Conservation (phyloP, 257 asterid genomes). For the Nicotiana noctiflora region DNA sequence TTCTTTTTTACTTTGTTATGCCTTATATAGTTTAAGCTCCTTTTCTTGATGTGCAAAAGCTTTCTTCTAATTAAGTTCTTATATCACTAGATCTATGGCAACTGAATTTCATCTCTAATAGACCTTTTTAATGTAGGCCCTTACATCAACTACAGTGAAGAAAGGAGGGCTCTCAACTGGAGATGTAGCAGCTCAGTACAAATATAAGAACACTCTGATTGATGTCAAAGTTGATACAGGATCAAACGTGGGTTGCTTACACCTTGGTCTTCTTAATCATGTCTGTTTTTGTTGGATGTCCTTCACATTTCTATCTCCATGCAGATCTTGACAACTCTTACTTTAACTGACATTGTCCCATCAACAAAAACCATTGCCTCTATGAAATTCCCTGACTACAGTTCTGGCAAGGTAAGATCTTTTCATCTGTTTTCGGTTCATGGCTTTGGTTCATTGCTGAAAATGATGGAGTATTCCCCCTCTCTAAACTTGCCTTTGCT, state of each 20-base stretch:
- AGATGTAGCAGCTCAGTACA: conserved; percentile 65
- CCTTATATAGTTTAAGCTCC: neutral
- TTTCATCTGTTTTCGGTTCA: neutral
- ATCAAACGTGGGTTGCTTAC: conserved; percentile 51
- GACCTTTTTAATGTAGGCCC: conserved; percentile 40
- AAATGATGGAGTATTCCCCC: neutral
- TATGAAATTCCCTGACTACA: conserved; percentile 61
- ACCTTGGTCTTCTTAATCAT: conserved; percentile 3
- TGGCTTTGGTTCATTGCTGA: neutral
- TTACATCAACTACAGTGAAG: conserved; percentile 69
- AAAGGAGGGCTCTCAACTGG: conserved; percentile 84
- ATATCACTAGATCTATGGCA: neutral
- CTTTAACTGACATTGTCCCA: conserved; percentile 52
- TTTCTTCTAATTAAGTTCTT: neutral
- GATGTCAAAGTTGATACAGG: conserved; percentile 90
- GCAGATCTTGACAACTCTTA: conserved; percentile 58
- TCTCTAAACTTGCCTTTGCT: neutral
- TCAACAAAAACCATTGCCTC: conserved; percentile 68
- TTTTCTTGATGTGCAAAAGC: neutral
- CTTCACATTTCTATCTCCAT: conserved; percentile 8
- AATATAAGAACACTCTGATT: conserved; percentile 45
- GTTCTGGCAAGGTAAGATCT: conserved; percentile 67
- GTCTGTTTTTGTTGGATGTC: conserved; percentile 12
- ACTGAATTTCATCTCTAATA: neutral
- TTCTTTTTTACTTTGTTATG: too few relatives aligned